These are phyloP conservation scores for Exophiala alcalophila DNA, from an alignment of 2,329 filamentous ascomycete species.

Conservation along the genomic window DNA sequence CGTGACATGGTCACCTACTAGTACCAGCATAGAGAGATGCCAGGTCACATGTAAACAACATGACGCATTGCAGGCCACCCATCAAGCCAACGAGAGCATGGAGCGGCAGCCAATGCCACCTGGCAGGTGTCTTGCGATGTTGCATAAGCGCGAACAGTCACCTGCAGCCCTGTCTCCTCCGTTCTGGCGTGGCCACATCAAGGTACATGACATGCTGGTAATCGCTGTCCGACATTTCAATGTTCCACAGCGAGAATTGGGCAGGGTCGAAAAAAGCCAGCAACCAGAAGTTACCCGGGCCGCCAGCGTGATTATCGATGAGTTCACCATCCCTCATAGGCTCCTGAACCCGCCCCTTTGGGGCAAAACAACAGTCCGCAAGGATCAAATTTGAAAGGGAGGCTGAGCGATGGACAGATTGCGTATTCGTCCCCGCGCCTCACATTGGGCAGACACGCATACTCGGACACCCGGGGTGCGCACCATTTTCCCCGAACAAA, in stretches of 20 bases:
- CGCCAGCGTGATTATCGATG: too few relatives aligned
- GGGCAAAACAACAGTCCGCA: too few relatives aligned
- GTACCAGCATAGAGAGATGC: conserved; percentile 18
- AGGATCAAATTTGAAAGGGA: too few relatives aligned
- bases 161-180: conserved; percentile 8
- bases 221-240: background rate
- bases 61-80: conserved; percentile 21
- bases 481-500: background rate
- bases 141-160: conserved; percentile 16
- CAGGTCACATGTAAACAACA: conserved; percentile 21
- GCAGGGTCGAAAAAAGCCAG: background rate
- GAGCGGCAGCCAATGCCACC: conserved; percentile 3
- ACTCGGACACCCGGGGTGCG: too few relatives aligned
- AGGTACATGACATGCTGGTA: too few relatives aligned
- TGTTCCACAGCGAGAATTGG: background rate
- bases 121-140: background rate
- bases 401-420: too few relatives aligned
- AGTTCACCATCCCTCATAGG: too few relatives aligned
- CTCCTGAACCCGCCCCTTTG: too few relatives aligned
- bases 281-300: too few relatives aligned
- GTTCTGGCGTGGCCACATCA: too few relatives aligned
- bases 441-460: conserved; percentile 27
- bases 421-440: too few relatives aligned
- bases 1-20: conserved; percentile 25
- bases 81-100: conserved; percentile 3